These are phyloP conservation scores for Plasmodium reichenowi DNA, from an alignment of 169 alveolate species.

Conservation along the genomic window DNA sequence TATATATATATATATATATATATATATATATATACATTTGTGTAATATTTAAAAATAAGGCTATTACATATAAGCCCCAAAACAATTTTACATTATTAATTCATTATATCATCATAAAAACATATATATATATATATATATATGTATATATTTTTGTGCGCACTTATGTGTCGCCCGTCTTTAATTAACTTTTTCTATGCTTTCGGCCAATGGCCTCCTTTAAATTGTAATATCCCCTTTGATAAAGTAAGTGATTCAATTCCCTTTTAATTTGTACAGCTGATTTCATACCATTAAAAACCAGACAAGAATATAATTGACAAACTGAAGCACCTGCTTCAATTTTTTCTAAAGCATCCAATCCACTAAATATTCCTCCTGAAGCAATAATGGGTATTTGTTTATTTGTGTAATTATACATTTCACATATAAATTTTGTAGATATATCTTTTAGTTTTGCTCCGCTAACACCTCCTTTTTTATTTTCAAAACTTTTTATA, in stretches of 20 bases:
- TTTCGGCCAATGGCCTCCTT: conserved; percentile 62
- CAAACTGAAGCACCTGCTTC: conserved; percentile 92
- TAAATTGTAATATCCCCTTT: conserved; percentile 67
- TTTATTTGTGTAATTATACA: conserved; percentile 86
- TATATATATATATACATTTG: not conserved
- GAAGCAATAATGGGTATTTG: conserved; percentile 90
- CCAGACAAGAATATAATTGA: conserved; percentile 88
- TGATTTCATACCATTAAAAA: conserved; percentile 75
- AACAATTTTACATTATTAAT: no score
- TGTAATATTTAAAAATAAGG: no score
- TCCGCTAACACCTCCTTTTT: conserved; percentile 91
- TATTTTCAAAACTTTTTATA: conserved; percentile 35
- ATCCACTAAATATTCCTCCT: conserved; percentile 90
- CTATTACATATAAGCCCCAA: no score
- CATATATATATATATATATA: not conserved
- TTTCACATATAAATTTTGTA: conserved; percentile 83
- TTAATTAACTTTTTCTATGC: not conserved
- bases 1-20: not conserved
- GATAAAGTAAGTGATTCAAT: conserved; percentile 39
- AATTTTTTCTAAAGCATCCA: conserved; percentile 88
- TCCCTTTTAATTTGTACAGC: conserved; percentile 64
- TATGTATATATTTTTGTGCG: not conserved
- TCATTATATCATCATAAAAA: not conserved
- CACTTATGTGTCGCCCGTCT: not conserved
- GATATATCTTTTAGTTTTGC: conserved; percentile 84